Evolutionary conservation across 176 grass and related monocot species (phyloP).

Genomic region (Paspalum notatum): DNA sequence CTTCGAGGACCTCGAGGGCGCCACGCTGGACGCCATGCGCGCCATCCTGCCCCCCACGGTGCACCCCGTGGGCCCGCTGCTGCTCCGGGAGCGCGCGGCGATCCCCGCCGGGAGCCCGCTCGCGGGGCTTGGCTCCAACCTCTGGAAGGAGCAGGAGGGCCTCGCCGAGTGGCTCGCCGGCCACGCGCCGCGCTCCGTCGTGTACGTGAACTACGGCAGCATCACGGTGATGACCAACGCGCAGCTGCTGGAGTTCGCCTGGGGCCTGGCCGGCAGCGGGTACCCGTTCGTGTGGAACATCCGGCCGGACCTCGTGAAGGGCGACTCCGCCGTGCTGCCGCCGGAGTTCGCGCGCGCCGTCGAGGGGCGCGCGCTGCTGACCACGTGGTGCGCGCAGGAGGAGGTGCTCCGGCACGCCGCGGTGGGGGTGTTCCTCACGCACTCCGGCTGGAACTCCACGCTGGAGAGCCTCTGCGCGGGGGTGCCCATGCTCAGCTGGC

Average conservation of each 20-base stretch:
- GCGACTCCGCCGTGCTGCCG: conserved; percentile 50
- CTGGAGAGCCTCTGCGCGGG: conserved; percentile 71
- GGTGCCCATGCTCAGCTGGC: conserved; percentile 80
- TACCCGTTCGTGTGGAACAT: conserved; percentile 71
- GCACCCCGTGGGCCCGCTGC: conserved; percentile 57
- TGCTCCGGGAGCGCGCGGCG: conserved; percentile 17
- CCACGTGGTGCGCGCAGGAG: conserved; percentile 80
- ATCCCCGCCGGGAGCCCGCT: not conserved
- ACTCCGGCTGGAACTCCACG: conserved; percentile 82
- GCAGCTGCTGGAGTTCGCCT: conserved; percentile 71
- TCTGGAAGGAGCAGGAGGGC: conserved; percentile 61
- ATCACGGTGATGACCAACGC: conserved; percentile 59
- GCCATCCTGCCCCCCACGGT: conserved; percentile 28
- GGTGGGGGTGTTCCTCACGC: conserved; percentile 67
- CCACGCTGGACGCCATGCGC: conserved; percentile 43
- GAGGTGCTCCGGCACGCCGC: conserved; percentile 57
- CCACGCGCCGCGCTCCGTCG: conserved; percentile 41
- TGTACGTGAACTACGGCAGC: conserved; percentile 87
- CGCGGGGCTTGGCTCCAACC: conserved; percentile 37
- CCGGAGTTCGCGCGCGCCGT: conserved; percentile 53
- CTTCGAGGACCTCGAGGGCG: conserved; percentile 42
- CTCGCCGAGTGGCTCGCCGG: conserved; percentile 62
- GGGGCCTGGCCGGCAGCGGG: conserved; percentile 67
- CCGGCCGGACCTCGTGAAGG: conserved; percentile 63
- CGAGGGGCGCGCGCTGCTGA: conserved; percentile 48